Conservation (phyloP, 2,329 filamentous ascomycete genomes). For the Onygenales sp. region DNA sequence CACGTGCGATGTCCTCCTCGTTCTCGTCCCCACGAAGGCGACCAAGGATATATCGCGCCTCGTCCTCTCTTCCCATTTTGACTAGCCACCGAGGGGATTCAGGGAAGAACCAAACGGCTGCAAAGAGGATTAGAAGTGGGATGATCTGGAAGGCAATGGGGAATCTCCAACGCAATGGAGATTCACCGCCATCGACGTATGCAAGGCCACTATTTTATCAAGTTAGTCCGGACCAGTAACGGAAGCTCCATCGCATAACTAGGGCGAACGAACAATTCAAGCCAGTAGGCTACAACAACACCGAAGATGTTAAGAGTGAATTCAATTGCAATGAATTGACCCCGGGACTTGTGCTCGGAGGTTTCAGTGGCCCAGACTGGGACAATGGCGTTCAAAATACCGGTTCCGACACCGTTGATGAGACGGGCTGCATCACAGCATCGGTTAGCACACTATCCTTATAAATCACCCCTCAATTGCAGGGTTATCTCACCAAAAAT, state of each 20-base stretch:
- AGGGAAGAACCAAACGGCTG: conserved; percentile 55
- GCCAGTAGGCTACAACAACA: conserved; percentile 56
- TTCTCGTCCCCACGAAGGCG: conserved; percentile 52
- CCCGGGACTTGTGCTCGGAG: conserved; percentile 57
- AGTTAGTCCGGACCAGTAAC: not conserved
- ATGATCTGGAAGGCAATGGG: conserved; percentile 62
- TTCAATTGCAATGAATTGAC: conserved; percentile 61
- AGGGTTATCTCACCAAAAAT: conserved; percentile 44
- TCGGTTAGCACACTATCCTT: not conserved
- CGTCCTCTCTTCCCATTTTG: conserved; percentile 36
- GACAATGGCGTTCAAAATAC: conserved; percentile 60
- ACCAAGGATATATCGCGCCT: conserved; percentile 56
- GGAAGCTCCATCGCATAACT: not conserved
- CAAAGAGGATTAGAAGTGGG: conserved; percentile 49
- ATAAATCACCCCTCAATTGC: not conserved
- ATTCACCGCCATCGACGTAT: conserved; percentile 50
- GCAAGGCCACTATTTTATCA: conserved; percentile 41
- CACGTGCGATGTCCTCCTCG: conserved; percentile 40
- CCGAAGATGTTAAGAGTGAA: conserved; percentile 67
- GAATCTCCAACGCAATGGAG: conserved; percentile 56
- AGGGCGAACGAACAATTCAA: conserved; percentile 35
- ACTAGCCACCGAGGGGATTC: conserved; percentile 53
- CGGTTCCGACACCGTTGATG: conserved; percentile 58
- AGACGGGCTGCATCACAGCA: conserved; percentile 36
- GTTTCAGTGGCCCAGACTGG: conserved; percentile 65